Base-by-base conservation (phyloP, 2,329 filamentous ascomycete species). In the Pestalotiopsis sp. region DNA sequence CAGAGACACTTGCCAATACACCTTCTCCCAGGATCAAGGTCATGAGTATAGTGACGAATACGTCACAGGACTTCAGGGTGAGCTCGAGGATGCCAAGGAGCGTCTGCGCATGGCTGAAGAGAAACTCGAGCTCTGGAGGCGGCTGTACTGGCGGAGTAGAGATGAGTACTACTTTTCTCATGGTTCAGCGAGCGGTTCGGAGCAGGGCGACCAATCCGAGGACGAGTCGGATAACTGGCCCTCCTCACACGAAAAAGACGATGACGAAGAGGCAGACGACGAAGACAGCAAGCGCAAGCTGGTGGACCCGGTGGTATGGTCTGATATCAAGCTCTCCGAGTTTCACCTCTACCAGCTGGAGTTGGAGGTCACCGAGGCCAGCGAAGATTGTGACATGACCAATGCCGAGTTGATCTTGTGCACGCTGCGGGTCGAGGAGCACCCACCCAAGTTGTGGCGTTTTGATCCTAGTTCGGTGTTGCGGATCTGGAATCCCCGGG, bases 131-230 rank as follows among this genome's bases (percentile, higher is more conserved):
- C 13, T 5, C 2, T 66, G 41, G 41, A 23, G n/a, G 12, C 23
- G 14, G 9, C 14, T 56, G 11, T 66, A 66, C 49, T 66, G 63
- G 63, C n/a, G 25, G 25, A 25, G 25, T 14, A 31, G 63, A 39
- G 63, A 57, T 36, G 63, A 66, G 9, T 66, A 66, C 49, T 58
- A 58, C 31, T 49, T 66, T 45, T 66, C 63, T 9, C 63, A 66
- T 23, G 17, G 20, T 13, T 23, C 39, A 5, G 17, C 39, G 20
- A 23, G 23, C 39, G 39, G 25, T 3, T 20, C 62, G 12, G 41
- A 49, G 27, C n/a, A 27, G 49, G n/a, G n/a, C 12, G 62, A 45
- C n/a, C 17, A 5, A 20, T 14, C 39, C 27, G 39, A 45, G 12
- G 39, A 39, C 12, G 59, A 7, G 17, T 17, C 12, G 17, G 59